Evolutionary conservation across 2,329 filamentous ascomycete genomes (phyloP), one percentile per base, ranked within the genome.

Genomic region (Phaeosphaeriaceae sp.): DNA sequence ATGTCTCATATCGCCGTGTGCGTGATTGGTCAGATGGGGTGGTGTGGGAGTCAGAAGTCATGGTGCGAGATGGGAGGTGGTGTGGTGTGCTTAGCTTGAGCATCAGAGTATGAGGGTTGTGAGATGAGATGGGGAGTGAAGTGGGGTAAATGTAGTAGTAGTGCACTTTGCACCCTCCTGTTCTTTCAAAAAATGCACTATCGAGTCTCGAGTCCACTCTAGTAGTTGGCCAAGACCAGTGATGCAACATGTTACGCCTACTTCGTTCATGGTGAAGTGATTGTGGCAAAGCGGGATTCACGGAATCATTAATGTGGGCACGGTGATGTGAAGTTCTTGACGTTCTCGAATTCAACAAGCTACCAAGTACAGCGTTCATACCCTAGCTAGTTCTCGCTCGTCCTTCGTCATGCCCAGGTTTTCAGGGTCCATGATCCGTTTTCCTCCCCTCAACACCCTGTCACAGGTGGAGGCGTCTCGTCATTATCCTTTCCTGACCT

Each of bases 371-470:
- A 31, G 41, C 56, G 36, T 51, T 45, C 7, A 40, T 51, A 57
- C 53, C 22, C 27, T 51, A 40, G 48, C 61, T 59, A 58, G 48
- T 41, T 52, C 51, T 54, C 47, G 44, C 22, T 56, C 53, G 20
- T 54, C 48, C 47, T 49, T 47, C 57, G 60, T 61, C 57, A 61
- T 62, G 21, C 51, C 51, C 54, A 53, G 53, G 46, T 54, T 51
- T 49, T 47, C 50, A 51, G 54, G 44, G 46, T 49, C 42, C 51
- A 50, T 54, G 40, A 54, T 57, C 47, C 45, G 15, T 48, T 7
- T 19, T 21, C 56, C 54, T 62, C 58, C 59, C 56, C 60, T 60
- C 62, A 40, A 60, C 60, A 60, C 62, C 60, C 45, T 54, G 47
- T 56, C 51, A 53, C 44, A 46, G 62, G 58, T 62, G 60, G 59